phyloP scores from a whole-genome alignment of 2,329 filamentous ascomycete species.

The Exophiala oligosperma region DNA sequence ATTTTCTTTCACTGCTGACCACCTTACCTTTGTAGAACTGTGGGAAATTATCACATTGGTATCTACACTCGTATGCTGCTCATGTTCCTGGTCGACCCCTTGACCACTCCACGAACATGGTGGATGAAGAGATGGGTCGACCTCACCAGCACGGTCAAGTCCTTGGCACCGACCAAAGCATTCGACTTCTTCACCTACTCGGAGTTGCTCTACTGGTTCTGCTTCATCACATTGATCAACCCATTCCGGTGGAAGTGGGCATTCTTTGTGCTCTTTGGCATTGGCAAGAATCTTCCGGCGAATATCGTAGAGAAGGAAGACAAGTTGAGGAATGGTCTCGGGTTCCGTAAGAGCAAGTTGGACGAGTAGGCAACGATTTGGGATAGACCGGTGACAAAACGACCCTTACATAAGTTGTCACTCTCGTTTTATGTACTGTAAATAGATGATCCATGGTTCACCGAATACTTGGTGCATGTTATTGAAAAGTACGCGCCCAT shows the following conservation, averaged over 20 bases:
- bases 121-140: slow-evolving; percentile 88
- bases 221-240: slow-evolving; percentile 75
- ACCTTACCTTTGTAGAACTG: slow-evolving; percentile 45
- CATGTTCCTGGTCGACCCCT: slow-evolving; percentile 80
- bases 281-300: slow-evolving; percentile 67
- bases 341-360: slow-evolving; percentile 27
- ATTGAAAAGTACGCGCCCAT: no score
- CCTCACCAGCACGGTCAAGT: slow-evolving; percentile 73
- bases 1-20: neutral
- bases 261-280: slow-evolving; percentile 75
- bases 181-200: slow-evolving; percentile 91
- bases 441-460: no score
- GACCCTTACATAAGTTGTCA: no score
- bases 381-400: neutral
- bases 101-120: slow-evolving; percentile 67
- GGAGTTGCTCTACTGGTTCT: slow-evolving; percentile 82
- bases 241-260: slow-evolving; percentile 93
- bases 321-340: slow-evolving; percentile 55
- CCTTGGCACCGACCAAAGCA: slow-evolving; percentile 67
- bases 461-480: no score
- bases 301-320: slow-evolving; percentile 68
- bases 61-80: slow-evolving; percentile 84
- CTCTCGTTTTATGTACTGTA: no score
- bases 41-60: slow-evolving; percentile 86
- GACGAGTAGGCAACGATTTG: slow-evolving; percentile 2